Conservation (phyloP, 1,139 yeast species). For the Candida neerlandica region DNA sequence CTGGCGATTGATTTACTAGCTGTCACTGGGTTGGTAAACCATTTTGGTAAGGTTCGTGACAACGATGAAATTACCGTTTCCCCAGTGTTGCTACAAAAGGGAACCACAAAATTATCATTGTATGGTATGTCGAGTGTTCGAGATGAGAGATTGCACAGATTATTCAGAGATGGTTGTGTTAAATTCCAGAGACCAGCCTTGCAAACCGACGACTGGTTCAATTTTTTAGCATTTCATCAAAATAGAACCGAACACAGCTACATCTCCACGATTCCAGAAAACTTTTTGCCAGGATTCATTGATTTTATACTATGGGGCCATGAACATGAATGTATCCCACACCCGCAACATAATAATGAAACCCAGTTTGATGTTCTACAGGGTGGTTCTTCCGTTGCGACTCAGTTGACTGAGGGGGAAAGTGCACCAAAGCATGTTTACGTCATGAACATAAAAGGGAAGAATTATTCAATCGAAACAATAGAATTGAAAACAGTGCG, state of each 20-base stretch:
- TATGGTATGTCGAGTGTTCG: conserved; percentile 89
- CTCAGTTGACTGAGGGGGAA: conserved; percentile 87
- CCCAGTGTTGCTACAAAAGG: conserved; percentile 86
- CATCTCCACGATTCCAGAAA: conserved; percentile 83
- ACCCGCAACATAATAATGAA: conserved; percentile 63
- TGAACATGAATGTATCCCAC: conserved; percentile 91
- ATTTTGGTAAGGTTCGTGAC: conserved; percentile 82
- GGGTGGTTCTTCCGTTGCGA: conserved; percentile 94
- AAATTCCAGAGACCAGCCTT: conserved; percentile 72
- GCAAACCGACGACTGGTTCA: conserved; percentile 73
- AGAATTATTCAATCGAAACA: conserved; percentile 63
- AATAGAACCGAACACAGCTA: conserved; percentile 80
- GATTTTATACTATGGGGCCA: conserved; percentile 96
- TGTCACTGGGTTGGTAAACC: conserved; percentile 82
- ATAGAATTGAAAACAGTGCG: conserved; percentile 73
- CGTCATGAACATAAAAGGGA: conserved; percentile 62
- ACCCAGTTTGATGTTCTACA: conserved; percentile 80
- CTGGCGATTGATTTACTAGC: conserved; percentile 86
- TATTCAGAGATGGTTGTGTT: conserved; percentile 80
- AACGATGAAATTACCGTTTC: conserved; percentile 72
- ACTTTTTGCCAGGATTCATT: conserved; percentile 75
- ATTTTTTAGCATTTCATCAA: conserved; percentile 88
- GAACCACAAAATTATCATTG: conserved; percentile 76
- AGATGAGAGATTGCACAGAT: conserved; percentile 83
- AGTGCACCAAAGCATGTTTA: conserved; percentile 74